Conservation (phyloP, 768 basidiomycete species). For the Lentinula guzmanii region DNA sequence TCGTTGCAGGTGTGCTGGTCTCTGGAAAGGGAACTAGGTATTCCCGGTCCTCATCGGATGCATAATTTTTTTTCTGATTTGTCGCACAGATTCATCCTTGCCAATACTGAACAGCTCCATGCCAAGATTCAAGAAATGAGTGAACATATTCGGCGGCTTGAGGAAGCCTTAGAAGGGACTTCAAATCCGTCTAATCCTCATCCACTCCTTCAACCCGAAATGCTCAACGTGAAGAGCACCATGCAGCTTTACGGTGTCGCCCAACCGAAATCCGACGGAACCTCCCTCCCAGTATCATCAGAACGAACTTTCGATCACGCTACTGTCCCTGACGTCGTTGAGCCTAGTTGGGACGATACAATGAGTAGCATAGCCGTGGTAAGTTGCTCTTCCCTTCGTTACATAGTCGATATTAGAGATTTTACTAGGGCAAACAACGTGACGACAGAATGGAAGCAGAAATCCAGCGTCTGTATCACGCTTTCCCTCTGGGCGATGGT, state of each 20-base stretch:
- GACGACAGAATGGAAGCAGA: slow-evolving; percentile 31
- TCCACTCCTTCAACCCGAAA: slow-evolving; percentile 43
- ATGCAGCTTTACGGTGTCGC: slow-evolving; percentile 40
- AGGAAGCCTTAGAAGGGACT: slow-evolving; percentile 41
- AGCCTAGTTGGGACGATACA: background rate
- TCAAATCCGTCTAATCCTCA: slow-evolving; percentile 43
- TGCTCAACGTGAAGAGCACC: slow-evolving; percentile 52
- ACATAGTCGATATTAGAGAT: slow-evolving; percentile 3
- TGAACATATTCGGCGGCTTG: slow-evolving; percentile 55
- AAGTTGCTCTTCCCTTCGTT: slow-evolving; percentile 6
- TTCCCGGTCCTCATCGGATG: slow-evolving; percentile 8
- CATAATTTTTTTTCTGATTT: background rate
- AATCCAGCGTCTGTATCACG: slow-evolving; percentile 45
- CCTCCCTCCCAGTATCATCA: background rate
- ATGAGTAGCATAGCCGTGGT: background rate
- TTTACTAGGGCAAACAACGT: background rate
- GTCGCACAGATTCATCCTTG: slow-evolving; percentile 45
- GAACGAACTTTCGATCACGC: background rate
- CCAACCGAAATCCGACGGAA: slow-evolving; percentile 10
- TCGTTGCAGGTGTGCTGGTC: slow-evolving; percentile 47
- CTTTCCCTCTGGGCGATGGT: slow-evolving; percentile 45
- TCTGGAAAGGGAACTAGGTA: slow-evolving; percentile 59
- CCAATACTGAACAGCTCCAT: slow-evolving; percentile 62
- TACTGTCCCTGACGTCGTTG: background rate
- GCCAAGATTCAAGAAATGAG: slow-evolving; percentile 63